phyloP scores from a whole-genome alignment of 2,329 filamentous ascomycete species.

The Arthrobotrys musiformis region DNA sequence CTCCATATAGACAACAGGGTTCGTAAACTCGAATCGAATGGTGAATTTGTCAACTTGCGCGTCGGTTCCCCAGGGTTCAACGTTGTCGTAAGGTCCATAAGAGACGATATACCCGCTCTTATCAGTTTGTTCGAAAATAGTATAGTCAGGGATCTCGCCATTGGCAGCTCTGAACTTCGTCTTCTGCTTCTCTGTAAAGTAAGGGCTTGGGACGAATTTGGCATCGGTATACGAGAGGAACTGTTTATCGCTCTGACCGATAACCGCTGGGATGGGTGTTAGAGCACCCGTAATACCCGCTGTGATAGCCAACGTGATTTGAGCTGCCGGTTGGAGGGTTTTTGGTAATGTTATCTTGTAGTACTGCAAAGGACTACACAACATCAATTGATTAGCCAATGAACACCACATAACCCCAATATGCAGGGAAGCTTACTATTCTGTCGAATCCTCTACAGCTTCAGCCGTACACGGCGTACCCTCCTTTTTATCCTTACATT shows the following conservation, averaged over 20 bases:
- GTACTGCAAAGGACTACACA: conserved; percentile 59
- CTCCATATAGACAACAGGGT: conserved; percentile 82
- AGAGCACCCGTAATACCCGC: conserved; percentile 85
- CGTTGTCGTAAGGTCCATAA: conserved; percentile 81
- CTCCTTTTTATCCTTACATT: conserved; percentile 93
- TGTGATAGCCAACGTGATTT: conserved; percentile 87
- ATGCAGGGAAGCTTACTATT: conserved; percentile 32
- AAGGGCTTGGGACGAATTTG: conserved; percentile 83
- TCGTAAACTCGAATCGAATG: conserved; percentile 94
- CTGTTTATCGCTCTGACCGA: conserved; percentile 86
- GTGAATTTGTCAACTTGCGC: conserved; percentile 73
- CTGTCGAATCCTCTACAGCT: conserved; percentile 37
- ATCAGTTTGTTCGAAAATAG: conserved; percentile 78
- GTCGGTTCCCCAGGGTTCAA: conserved; percentile 63
- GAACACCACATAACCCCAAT: not conserved
- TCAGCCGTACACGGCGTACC: conserved; percentile 63
- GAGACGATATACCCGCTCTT: conserved; percentile 86
- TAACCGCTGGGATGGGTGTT: conserved; percentile 79
- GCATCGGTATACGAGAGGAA: conserved; percentile 88
- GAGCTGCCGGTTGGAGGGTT: conserved; percentile 78
- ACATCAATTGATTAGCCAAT: conserved; percentile 31
- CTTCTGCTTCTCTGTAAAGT: conserved; percentile 90
- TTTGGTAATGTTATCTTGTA: conserved; percentile 69
- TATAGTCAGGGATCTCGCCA: conserved; percentile 84
- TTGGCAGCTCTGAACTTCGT: conserved; percentile 92